Evolutionary conservation across 2,329 filamentous ascomycete species (phyloP).

Genomic region (Fusarium sterilihyphosum): DNA sequence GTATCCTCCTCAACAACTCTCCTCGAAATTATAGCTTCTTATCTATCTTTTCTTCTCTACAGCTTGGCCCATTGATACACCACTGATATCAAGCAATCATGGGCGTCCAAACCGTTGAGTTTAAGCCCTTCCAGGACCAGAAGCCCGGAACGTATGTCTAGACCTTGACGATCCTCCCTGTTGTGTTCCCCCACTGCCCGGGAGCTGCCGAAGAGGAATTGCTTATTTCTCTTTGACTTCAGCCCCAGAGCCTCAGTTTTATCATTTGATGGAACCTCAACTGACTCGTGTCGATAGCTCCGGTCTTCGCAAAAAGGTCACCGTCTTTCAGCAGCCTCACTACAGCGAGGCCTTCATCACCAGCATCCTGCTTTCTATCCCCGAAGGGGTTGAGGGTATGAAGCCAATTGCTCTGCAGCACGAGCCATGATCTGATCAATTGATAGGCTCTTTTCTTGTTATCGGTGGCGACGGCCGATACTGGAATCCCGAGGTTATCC

Average conservation of each 20-base stretch:
- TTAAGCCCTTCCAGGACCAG: slow-evolving; percentile 92
- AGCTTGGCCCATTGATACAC: slow-evolving; percentile 4
- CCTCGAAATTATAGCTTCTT: not conserved
- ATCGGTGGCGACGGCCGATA: slow-evolving; percentile 97
- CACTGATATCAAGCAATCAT: slow-evolving; percentile 58
- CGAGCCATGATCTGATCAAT: slow-evolving; percentile 27
- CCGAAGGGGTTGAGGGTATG: slow-evolving; percentile 85
- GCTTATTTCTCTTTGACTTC: not conserved
- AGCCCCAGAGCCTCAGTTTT: not conserved
- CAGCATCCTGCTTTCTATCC: slow-evolving; percentile 94
- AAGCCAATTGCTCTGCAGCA: not conserved
- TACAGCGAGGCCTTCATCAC: slow-evolving; percentile 97
- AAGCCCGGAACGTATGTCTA: slow-evolving; percentile 96
- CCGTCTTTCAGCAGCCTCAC: slow-evolving; percentile 92
- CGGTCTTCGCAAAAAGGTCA: slow-evolving; percentile 98
- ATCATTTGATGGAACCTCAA: not conserved
- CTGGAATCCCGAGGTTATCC: slow-evolving; percentile 96
- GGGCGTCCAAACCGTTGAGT: slow-evolving; percentile 78
- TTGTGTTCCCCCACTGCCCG: slow-evolving; percentile 15
- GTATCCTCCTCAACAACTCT: slow-evolving; percentile 32
- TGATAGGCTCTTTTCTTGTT: slow-evolving; percentile 79
- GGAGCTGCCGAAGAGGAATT: slow-evolving; percentile 1
- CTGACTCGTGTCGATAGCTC: slow-evolving; percentile 67
- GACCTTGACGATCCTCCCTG: slow-evolving; percentile 9
- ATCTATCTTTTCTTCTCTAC: not conserved